phyloP scores from a whole-genome alignment of 768 basidiomycete species.

The Goffeauzyma gilvescens region DNA sequence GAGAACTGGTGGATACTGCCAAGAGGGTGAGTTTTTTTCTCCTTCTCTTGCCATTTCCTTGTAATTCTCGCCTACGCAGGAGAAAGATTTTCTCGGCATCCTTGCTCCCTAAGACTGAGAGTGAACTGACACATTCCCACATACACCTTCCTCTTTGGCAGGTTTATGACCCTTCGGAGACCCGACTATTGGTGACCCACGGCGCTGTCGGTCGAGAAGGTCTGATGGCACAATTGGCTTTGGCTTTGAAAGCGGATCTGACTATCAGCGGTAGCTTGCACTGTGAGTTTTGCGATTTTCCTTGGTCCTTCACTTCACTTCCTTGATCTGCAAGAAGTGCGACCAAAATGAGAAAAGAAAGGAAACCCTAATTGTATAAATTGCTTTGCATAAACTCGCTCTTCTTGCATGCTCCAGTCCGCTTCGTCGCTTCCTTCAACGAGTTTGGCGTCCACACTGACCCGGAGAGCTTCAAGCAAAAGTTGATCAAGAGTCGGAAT shows the following conservation, averaged over 20 bases:
- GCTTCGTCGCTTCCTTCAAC: conserved; percentile 88
- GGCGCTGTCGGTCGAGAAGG: conserved; percentile 84
- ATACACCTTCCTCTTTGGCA: conserved; percentile 7
- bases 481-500: conserved; percentile 58
- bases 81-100: no score
- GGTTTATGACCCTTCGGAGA: conserved; percentile 70
- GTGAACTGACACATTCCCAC: no score
- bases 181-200: conserved; percentile 79
- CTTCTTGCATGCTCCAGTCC: conserved; percentile 40
- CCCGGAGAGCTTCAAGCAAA: conserved; percentile 68
- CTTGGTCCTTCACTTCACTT: no score
- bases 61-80: neutral
- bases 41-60: neutral
- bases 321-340: no score
- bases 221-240: conserved; percentile 70
- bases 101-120: no score
- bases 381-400: no score
- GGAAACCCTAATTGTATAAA: no score
- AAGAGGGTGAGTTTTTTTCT: conserved; percentile 45
- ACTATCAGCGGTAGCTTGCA: conserved; percentile 87
- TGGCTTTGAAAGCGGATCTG: conserved; percentile 81
- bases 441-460: conserved; percentile 85
- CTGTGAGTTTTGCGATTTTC: conserved; percentile 36
- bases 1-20: conserved; percentile 92
- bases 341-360: no score